A percentile compares a stretch with the other conserved stretches of the same genome.
These are phyloP conservation scores for Hymenoscyphus linearis DNA, from an alignment of 2,329 filamentous ascomycete species.

Conservation along the genomic window DNA sequence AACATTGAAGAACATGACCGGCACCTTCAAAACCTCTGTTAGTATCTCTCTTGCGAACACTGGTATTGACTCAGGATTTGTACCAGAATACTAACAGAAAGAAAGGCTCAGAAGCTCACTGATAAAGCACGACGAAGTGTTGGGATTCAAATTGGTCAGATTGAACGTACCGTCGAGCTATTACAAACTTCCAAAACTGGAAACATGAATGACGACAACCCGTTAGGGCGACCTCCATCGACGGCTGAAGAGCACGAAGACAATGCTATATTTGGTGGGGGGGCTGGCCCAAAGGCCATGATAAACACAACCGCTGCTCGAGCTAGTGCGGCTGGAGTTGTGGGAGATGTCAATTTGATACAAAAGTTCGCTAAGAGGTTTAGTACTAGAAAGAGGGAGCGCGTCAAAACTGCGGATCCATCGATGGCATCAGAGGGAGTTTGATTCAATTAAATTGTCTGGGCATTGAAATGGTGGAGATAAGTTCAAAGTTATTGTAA, in stretches of 20 bases:
- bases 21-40: conserved; percentile 3
- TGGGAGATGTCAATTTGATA: not conserved
- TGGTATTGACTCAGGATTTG: no score
- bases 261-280: conserved; percentile 2
- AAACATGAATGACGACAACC: not conserved
- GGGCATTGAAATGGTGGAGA: no score
- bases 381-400: not conserved
- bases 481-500: no score
- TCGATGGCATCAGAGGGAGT: not conserved
- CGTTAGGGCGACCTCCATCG: not conserved
- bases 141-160: conserved; percentile 1
- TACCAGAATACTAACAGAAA: not conserved
- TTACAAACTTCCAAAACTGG: conserved; percentile 3
- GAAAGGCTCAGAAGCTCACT: not conserved
- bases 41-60: no score
- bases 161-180: conserved; percentile 7
- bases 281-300: not conserved
- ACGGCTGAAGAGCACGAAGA: not conserved
- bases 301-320: not conserved
- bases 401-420: not conserved
- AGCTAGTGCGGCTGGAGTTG: no score
- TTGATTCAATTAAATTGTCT: not conserved
- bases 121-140: conserved; percentile 6
- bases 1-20: not conserved
- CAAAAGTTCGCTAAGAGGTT: not conserved